A percentile compares a stretch with the other conserved stretches of the same genome.
phyloP scores from a whole-genome alignment of 257 asterid genomes.

The Ilex asprella region DNA sequence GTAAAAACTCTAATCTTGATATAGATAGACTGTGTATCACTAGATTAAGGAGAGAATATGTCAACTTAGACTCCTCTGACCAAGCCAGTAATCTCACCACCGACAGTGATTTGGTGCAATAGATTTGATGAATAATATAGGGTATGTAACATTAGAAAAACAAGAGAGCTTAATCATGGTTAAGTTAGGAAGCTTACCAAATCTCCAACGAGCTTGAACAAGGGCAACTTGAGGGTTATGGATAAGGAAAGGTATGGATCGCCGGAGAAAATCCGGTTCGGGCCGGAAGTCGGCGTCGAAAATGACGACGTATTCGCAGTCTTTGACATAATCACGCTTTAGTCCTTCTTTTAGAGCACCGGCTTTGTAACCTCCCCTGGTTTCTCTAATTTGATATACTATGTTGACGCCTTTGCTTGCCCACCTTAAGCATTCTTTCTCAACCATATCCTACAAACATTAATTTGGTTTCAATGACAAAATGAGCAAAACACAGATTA shows the following conservation, averaged over 20 bases:
- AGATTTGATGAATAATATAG: too few species aligned
- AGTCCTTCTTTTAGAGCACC: conserved; percentile 37
- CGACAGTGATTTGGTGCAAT: too few species aligned
- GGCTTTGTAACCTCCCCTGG: conserved; percentile 34
- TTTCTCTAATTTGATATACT: conserved; percentile 32
- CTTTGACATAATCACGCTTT: conserved; percentile 27
- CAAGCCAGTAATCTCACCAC: too few species aligned
- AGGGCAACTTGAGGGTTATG: conserved; percentile 31
- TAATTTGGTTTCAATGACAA: too few species aligned
- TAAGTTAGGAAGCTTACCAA: conserved; percentile 16
- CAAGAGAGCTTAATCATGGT: too few species aligned
- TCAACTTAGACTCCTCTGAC: too few species aligned
- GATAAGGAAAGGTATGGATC: conserved; percentile 29
- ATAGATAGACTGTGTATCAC: too few species aligned
- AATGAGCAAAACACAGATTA: too few species aligned
- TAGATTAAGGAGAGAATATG: too few species aligned
- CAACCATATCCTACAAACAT: conserved; percentile 22
- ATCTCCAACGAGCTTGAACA: conserved; percentile 42
- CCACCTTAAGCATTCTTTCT: conserved; percentile 36
- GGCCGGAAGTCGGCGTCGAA: conserved; percentile 42
- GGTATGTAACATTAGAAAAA: too few species aligned
- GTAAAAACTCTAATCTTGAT: too few species aligned
- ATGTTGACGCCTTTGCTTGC: conserved; percentile 27
- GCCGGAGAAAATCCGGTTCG: conserved; percentile 21
- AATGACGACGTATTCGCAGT: conserved; percentile 30